Percentiles rank a stretch among this genome's conserved stretches.
Conservation (phyloP, 2,329 filamentous ascomycete species). For the Cercospora sp. region DNA sequence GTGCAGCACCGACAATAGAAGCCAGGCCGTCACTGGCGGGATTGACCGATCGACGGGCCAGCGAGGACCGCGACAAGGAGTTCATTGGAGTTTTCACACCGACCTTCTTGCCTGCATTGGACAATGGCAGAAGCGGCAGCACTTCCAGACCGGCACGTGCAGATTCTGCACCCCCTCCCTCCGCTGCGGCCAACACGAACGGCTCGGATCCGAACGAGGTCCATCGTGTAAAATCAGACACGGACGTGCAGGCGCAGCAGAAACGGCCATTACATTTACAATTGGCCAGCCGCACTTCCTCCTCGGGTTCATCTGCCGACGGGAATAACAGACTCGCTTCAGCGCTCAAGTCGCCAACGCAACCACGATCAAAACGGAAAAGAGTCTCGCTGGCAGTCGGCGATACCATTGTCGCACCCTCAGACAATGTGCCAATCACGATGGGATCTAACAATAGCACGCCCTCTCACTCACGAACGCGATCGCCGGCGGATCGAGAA, state of each 20-base stretch:
- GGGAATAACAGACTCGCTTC: slow-evolving; percentile 38
- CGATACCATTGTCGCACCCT: slow-evolving; percentile 40
- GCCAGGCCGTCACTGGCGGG: slow-evolving; percentile 25
- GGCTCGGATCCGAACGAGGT: neutral
- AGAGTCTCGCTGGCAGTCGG: slow-evolving; percentile 41
- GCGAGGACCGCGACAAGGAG: slow-evolving; percentile 37
- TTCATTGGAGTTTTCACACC: slow-evolving; percentile 43
- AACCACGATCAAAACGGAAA: slow-evolving; percentile 34
- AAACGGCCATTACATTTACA: slow-evolving; percentile 38
- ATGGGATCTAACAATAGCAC: slow-evolving; percentile 32
- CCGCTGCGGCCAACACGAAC: neutral
- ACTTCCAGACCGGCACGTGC: slow-evolving; percentile 25
- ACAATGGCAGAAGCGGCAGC: slow-evolving; percentile 13
- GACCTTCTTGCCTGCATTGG: slow-evolving; percentile 39
- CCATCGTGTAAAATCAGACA: slow-evolving; percentile 36
- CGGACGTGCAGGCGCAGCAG: slow-evolving; percentile 31
- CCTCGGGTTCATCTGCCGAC: slow-evolving; percentile 40
- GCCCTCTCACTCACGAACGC: slow-evolving; percentile 36
- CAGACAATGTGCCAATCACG: slow-evolving; percentile 37
- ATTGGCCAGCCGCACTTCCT: slow-evolving; percentile 37
- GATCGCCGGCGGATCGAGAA: slow-evolving; percentile 19
- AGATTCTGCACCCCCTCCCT: slow-evolving; percentile 32
- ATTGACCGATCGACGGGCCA: slow-evolving; percentile 32
- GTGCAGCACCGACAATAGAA: slow-evolving; percentile 16
- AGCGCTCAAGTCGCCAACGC: slow-evolving; percentile 38